phyloP scores from a whole-genome alignment of 768 basidiomycete species.

The Lentinula sp. region DNA sequence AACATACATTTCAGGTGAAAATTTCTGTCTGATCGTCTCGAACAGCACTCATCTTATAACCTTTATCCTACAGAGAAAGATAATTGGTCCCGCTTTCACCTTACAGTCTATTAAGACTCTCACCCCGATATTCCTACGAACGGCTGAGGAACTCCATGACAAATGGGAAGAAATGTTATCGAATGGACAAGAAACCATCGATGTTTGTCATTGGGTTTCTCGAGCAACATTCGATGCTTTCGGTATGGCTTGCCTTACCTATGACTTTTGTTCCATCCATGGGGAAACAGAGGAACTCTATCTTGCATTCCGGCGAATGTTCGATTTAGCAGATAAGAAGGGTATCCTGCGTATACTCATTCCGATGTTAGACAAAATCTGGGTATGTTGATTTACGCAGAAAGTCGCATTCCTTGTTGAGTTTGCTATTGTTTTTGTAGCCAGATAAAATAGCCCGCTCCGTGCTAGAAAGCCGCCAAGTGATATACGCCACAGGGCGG shows the following conservation, averaged over 20 bases:
- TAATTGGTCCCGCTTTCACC: constrained; percentile 47
- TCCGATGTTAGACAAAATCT: constrained; percentile 38
- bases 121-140: constrained; percentile 42
- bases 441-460: constrained; percentile 33
- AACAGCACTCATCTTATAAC: neutral
- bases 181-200: constrained; percentile 24
- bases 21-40: neutral
- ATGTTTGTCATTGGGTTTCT: constrained; percentile 53
- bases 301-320: constrained; percentile 43
- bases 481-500: constrained; percentile 35
- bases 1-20: constrained; percentile 36
- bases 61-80: constrained; percentile 25
- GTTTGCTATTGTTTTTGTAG: constrained; percentile 18
- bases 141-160: constrained; percentile 43
- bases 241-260: constrained; percentile 51
- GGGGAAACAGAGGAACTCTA: constrained; percentile 45
- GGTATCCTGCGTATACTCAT: constrained; percentile 33
- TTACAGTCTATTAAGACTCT: constrained; percentile 36
- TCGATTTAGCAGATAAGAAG: constrained; percentile 41
- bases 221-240: constrained; percentile 61
- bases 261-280: constrained; percentile 42
- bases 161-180: constrained; percentile 32
- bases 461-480: constrained; percentile 29
- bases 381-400: constrained; percentile 24
- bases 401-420: neutral